phyloP scores from a whole-genome alignment of 176 grass and related monocot genomes.

The Phyllostachys edulis region DNA sequence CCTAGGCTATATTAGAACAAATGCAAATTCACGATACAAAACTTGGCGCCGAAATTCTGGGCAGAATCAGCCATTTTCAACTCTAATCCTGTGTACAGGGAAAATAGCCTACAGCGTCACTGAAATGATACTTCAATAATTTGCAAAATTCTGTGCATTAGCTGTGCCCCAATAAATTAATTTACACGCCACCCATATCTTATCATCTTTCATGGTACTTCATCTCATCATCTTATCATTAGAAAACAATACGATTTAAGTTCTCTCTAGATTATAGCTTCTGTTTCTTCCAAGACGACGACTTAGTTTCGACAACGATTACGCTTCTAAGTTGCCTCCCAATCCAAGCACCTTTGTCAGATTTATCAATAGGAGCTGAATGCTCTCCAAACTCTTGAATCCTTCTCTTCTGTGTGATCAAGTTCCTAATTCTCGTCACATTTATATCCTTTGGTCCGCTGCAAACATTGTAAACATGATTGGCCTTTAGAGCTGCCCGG shows the following conservation, averaged over 20 bases:
- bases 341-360: slow-evolving; percentile 32
- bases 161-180: neutral
- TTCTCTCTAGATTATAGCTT: slow-evolving; percentile 16
- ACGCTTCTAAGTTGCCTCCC: slow-evolving; percentile 31
- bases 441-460: slow-evolving; percentile 1
- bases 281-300: slow-evolving; percentile 42
- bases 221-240: neutral
- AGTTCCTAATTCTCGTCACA: slow-evolving; percentile 25
- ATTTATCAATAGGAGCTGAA: slow-evolving; percentile 1
- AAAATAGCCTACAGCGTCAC: neutral
- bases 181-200: slow-evolving; percentile 30
- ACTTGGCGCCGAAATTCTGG: neutral
- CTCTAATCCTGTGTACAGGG: neutral
- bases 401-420: slow-evolving; percentile 47
- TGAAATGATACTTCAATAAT: neutral
- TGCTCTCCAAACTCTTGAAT: slow-evolving; percentile 38
- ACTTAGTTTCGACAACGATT: slow-evolving; percentile 21
- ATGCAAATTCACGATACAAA: neutral
- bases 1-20: neutral
- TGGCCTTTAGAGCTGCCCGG: slow-evolving; percentile 5
- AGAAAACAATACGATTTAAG: slow-evolving; percentile 1
- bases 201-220: neutral
- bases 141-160: slow-evolving; percentile 15
- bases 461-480: slow-evolving; percentile 5
- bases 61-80: neutral